Conservation (phyloP, 352 stramenopile species). For the Pythium volutum region DNA sequence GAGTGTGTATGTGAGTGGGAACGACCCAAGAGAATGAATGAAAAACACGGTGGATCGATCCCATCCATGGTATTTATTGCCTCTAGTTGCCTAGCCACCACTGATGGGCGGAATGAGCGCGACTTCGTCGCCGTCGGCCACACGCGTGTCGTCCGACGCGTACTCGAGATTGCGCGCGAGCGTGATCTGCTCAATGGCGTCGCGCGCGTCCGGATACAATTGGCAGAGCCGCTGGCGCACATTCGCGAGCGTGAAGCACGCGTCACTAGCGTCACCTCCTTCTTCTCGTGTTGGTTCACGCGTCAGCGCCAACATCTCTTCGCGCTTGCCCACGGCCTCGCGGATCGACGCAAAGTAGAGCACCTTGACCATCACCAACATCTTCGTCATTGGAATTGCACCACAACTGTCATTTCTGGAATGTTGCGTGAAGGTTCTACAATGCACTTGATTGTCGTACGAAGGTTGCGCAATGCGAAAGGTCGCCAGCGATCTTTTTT, state of each 20-base stretch:
- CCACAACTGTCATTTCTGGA: neutral
- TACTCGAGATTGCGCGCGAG: constrained; percentile 79
- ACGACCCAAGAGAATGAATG: neutral
- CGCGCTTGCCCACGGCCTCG: constrained; percentile 66
- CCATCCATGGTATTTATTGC: too few relatives aligned
- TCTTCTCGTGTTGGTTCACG: neutral
- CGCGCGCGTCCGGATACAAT: constrained; percentile 46
- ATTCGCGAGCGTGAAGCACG: constrained; percentile 33
- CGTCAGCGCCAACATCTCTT: constrained; percentile 47
- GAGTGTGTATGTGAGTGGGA: neutral
- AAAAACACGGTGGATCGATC: too few relatives aligned
- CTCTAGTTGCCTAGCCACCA: constrained; percentile 27
- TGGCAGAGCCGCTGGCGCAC: constrained; percentile 43
- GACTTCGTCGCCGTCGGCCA: constrained; percentile 72
- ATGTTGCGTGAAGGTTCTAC: constrained; percentile 1
- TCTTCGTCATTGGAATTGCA: neutral
- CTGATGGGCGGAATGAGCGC: constrained; percentile 84
- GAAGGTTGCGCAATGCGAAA: constrained; percentile 31
- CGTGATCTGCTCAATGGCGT: constrained; percentile 53
- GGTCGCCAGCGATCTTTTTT: constrained; percentile 16
- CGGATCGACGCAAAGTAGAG: constrained; percentile 80
- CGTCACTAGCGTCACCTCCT: neutral
- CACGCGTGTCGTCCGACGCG: constrained; percentile 33
- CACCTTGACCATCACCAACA: constrained; percentile 47
- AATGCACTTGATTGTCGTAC: constrained; percentile 11